phyloP scores from a whole-genome alignment of 2,329 filamentous ascomycete species.

The Cladosporium sp. region DNA sequence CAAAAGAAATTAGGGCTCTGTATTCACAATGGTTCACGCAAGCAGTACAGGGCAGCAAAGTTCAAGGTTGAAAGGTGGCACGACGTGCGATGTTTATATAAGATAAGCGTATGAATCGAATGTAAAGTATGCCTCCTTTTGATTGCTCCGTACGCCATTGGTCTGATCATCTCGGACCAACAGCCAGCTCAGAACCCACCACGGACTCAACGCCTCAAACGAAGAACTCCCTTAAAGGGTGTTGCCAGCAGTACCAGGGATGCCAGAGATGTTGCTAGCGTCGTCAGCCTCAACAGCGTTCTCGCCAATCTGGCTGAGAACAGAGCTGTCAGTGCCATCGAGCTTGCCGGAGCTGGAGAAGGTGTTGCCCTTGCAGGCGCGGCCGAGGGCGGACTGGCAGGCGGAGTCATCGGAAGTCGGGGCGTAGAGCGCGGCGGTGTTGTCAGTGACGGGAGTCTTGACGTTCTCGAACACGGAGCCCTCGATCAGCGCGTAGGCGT shows the following conservation, averaged over 20 bases:
- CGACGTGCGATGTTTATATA: too few relatives aligned
- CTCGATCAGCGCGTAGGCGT: conserved; percentile 20
- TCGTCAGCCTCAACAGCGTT: conserved; percentile 45
- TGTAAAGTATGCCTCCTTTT: too few relatives aligned
- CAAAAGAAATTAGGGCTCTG: too few relatives aligned
- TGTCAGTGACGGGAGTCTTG: conserved; percentile 51
- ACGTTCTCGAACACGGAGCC: conserved; percentile 28
- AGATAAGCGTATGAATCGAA: too few relatives aligned
- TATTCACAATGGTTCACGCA: too few relatives aligned
- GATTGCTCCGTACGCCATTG: too few relatives aligned
- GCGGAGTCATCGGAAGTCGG: conserved; percentile 12
- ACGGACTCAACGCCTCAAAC: too few relatives aligned
- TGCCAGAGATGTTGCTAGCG: conserved; percentile 31
- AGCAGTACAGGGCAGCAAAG: too few relatives aligned
- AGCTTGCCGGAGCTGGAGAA: conserved; percentile 19
- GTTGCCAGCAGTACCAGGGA: conserved; percentile 43
- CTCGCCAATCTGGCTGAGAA: conserved; percentile 47
- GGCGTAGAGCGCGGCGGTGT: conserved; percentile 46
- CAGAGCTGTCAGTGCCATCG: conserved; percentile 34
- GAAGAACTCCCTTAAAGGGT: conserved; percentile 14
- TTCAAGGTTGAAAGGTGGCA: too few relatives aligned
- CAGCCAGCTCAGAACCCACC: too few relatives aligned
- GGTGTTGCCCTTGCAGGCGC: conserved; percentile 45
- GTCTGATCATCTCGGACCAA: too few relatives aligned
- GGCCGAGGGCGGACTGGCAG: conserved; percentile 36